Conservation (phyloP, 495 filamentous ascomycete genomes). For the Staphylotrichum longicolle region DNA sequence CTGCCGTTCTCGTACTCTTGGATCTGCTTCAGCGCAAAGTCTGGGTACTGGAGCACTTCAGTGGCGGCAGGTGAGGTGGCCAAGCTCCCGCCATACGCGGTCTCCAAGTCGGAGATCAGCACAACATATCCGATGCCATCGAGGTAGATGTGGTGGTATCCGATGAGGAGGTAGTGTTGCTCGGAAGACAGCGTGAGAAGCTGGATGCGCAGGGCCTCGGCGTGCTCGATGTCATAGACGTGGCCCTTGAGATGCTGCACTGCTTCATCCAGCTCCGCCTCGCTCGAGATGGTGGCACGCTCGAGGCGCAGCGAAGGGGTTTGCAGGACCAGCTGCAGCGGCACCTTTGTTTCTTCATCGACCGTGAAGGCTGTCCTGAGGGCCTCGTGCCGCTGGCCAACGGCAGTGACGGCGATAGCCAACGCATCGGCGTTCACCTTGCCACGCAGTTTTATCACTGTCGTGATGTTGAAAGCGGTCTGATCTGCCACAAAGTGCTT, state of each 20-base stretch:
- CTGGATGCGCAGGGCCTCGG: slow-evolving; percentile 20
- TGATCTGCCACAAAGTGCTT: slow-evolving; percentile 34
- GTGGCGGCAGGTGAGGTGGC: too few relatives aligned
- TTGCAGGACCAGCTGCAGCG: slow-evolving; percentile 21
- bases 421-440: slow-evolving; percentile 26
- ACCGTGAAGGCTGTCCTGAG: slow-evolving; percentile 37
- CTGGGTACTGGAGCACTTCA: too few relatives aligned
- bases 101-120: background rate
- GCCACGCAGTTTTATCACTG: slow-evolving; percentile 29
- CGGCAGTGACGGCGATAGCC: slow-evolving; percentile 32
- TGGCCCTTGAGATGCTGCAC: slow-evolving; percentile 10
- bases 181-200: slow-evolving; percentile 16
- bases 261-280: background rate
- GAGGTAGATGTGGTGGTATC: slow-evolving; percentile 33
- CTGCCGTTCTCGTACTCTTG: too few relatives aligned
- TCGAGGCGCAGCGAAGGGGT: slow-evolving; percentile 15
- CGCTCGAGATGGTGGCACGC: background rate
- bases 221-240: slow-evolving; percentile 23
- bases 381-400: slow-evolving; percentile 43
- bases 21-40: too few relatives aligned
- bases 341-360: slow-evolving; percentile 12
- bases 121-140: slow-evolving; percentile 23
- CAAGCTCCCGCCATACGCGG: too few relatives aligned
- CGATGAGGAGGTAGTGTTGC: slow-evolving; percentile 24
- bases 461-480: slow-evolving; percentile 37